phyloP scores from a whole-genome alignment of 352 stramenopile species.

The Phytophthora chlamydospora region DNA sequence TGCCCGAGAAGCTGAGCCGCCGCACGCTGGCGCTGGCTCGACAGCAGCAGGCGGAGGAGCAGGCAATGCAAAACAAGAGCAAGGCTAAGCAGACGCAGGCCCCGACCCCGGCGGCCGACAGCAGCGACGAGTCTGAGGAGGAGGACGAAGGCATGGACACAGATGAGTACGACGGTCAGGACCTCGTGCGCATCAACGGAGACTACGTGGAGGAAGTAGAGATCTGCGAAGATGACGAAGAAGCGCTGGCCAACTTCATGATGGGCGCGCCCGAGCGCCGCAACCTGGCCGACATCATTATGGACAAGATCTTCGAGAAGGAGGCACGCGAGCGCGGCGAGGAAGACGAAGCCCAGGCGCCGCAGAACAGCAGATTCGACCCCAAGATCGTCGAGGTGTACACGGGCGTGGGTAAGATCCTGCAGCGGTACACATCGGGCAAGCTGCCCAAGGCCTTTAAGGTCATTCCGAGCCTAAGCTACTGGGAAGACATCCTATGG shows the following conservation, averaged over 20 bases:
- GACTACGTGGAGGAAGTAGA: slow-evolving; percentile 92
- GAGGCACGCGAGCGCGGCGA: slow-evolving; percentile 86
- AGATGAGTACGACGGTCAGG: slow-evolving; percentile 89
- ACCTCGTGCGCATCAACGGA: slow-evolving; percentile 91
- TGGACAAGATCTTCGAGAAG: slow-evolving; percentile 99
- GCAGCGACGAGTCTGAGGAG: slow-evolving; percentile 72
- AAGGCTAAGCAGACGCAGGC: slow-evolving; percentile 24
- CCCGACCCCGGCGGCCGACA: slow-evolving; percentile 30
- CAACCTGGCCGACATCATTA: slow-evolving; percentile 99
- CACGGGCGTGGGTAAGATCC: slow-evolving; percentile 97
- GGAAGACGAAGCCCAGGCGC: slow-evolving; percentile 59
- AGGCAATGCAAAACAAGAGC: slow-evolving; percentile 53
- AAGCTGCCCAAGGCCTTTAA: slow-evolving; percentile 99
- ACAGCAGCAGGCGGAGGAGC: slow-evolving; percentile 83
- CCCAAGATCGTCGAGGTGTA: slow-evolving; percentile 99
- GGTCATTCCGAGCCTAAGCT: slow-evolving; percentile 98
- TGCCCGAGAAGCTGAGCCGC: slow-evolving; percentile 82
- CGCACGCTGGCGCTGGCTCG: slow-evolving; percentile 81
- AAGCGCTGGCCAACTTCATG: slow-evolving; percentile 89
- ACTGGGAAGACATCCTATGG: slow-evolving; percentile 99
- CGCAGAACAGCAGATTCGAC: slow-evolving; percentile 75
- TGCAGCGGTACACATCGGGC: slow-evolving; percentile 96
- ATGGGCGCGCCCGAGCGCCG: slow-evolving; percentile 82
- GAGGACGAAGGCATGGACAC: slow-evolving; percentile 90
- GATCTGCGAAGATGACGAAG: slow-evolving; percentile 87